Percentiles rank a stretch among this genome's conserved stretches.
These are phyloP conservation scores for Mrakia gelida DNA, from an alignment of 768 basidiomycete species.

Conservation along the genomic window DNA sequence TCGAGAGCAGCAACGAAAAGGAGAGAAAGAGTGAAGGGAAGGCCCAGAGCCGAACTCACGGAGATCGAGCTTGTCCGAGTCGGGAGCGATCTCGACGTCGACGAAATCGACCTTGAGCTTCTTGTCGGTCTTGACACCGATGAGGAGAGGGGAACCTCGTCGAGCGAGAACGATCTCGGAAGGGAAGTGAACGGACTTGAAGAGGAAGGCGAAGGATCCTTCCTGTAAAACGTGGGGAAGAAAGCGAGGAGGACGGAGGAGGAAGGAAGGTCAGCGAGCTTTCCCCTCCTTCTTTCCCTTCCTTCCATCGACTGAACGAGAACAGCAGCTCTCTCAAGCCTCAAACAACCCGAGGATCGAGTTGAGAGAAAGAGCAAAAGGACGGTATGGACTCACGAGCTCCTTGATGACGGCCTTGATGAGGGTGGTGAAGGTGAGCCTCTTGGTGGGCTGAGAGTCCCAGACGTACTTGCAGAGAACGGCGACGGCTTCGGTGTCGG, in stretches of 20 bases:
- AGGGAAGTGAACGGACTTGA: slow-evolving; percentile 94
- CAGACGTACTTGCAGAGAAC: slow-evolving; percentile 94
- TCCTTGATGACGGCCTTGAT: slow-evolving; percentile 95
- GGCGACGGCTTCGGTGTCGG: slow-evolving; percentile 95
- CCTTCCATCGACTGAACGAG: neutral
- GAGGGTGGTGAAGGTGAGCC: slow-evolving; percentile 79
- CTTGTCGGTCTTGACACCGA: slow-evolving; percentile 99
- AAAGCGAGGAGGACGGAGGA: slow-evolving; percentile 11
- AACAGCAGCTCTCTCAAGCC: neutral
- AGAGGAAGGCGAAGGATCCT: slow-evolving; percentile 98
- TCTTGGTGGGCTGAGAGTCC: slow-evolving; percentile 83
- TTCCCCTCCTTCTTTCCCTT: neutral
- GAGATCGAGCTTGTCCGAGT: slow-evolving; percentile 48
- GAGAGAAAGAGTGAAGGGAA: neutral
- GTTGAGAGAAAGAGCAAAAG: too few relatives aligned
- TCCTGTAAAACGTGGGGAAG: slow-evolving; percentile 49
- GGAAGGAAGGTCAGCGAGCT: neutral
- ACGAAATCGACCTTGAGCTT: slow-evolving; percentile 99
- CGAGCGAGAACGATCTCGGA: slow-evolving; percentile 93
- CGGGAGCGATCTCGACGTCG: slow-evolving; percentile 86
- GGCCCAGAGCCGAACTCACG: slow-evolving; percentile 44
- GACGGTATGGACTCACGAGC: slow-evolving; percentile 50
- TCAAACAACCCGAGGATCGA: neutral
- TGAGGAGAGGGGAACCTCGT: slow-evolving; percentile 89
- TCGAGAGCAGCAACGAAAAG: too few relatives aligned